Evolutionary conservation across 148 eudicot species (phyloP), one percentile per base, ranked within the genome.

Genomic region (Chenopodium album): DNA sequence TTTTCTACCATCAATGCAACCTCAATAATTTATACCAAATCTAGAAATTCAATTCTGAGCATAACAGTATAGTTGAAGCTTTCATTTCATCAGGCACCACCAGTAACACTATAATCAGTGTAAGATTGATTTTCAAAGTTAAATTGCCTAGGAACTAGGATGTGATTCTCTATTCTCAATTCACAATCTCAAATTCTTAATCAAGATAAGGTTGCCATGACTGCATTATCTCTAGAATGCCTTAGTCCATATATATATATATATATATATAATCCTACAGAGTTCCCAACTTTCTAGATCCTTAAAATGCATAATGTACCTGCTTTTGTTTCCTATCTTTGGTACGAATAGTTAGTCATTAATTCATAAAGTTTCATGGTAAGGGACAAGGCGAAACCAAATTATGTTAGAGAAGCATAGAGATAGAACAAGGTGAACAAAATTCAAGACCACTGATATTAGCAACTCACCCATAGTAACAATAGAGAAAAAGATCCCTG

Each of bases 381-480:
- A 37, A 71, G 17, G 29, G 34, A 56, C 4, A 28, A 60, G 44
- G 70, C 37, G n/a, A 44, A 4, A 14, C 10, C 9, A 37, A 13
- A 37, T 59, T 59, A 60, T 37, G 22, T 64, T 50, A 50, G 54
- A 50, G 54, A 50, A 50, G 54, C 14, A 50, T 50, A 50, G 23
- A 52, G 31, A 67, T 17, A 17, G 26, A 60, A 28, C 52, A 23
- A 37, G 73, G 29, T 5, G 22, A 20, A 71, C 44, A 41, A 69
- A 9, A 22, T 46, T 17, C 44, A 76, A 52, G 66, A 47, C 63
- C 71, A 26, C 1, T 12, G 46, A 54, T 6, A 23, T 54, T 64
- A 73, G 79, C 26, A 64, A 85, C 94, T 89, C 79, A 92, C 99
- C 99, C 99, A 81, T 96, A 96, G 81, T 96, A 94, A 81, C 93